Conservation (phyloP, 805 yeast species). For the Candida morakotiae region DNA sequence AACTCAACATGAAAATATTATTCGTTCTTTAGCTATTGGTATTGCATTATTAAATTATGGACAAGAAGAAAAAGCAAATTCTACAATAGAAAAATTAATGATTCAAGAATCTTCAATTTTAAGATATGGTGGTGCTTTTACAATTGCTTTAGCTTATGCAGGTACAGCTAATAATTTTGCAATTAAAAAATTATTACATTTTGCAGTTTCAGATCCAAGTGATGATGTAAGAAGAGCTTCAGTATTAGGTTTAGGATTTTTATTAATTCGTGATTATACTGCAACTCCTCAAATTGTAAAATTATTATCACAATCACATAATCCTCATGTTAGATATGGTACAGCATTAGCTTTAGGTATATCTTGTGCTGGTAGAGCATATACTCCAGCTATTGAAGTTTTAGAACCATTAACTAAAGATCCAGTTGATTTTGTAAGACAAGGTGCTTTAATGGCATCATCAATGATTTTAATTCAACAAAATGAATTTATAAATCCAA, state of each 20-base stretch:
- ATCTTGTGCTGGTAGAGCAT: constrained; percentile 92
- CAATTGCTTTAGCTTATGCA: constrained; percentile 92
- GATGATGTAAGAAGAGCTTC: constrained; percentile 97
- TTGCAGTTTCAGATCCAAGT: constrained; percentile 93
- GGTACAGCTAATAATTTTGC: constrained; percentile 93
- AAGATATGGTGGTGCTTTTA: constrained; percentile 94
- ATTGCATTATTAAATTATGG: constrained; percentile 84
- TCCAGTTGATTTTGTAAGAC: constrained; percentile 95
- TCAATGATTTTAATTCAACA: constrained; percentile 87
- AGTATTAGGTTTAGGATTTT: constrained; percentile 86
- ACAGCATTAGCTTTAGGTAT: constrained; percentile 96
- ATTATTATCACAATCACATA: constrained; percentile 86
- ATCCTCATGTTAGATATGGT: constrained; percentile 98
- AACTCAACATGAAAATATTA: constrained; percentile 92
- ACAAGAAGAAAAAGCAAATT: constrained; percentile 76
- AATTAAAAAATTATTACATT: constrained; percentile 78
- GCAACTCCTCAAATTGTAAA: constrained; percentile 96
- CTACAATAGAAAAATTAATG: constrained; percentile 59
- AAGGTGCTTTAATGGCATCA: constrained; percentile 91
- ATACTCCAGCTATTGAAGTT: constrained; percentile 84
- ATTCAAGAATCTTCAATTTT: constrained; percentile 75
- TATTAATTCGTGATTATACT: constrained; percentile 82
- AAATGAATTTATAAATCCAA: constrained; percentile 78
- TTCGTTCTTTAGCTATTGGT: constrained; percentile 89
- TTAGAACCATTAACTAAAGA: constrained; percentile 90